Evolutionary conservation across 768 basidiomycete genomes (phyloP), one percentile per base, ranked within the genome.

Genomic region (Xerocomellus intermedius): DNA sequence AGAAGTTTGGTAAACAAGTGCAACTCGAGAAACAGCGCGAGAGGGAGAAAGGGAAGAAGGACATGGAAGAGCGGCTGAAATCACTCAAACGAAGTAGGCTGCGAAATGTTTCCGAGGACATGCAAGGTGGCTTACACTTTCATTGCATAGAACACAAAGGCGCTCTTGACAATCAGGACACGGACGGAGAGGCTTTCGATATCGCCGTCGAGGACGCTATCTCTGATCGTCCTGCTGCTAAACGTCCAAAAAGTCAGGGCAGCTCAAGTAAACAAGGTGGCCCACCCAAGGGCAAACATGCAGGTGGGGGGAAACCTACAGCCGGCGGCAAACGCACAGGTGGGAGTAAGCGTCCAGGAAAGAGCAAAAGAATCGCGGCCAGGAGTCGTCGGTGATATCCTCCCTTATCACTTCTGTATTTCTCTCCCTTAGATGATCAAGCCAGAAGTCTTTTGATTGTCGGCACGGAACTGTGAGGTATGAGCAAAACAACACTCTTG

Each of bases 1-100:
- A 98, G 79, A 98, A 98, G 78, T 97, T 92, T 66, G 96, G 96
- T 24, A 99, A 98, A 72, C 92, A 98, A 72, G 93, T 98, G 12
- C 97, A 99, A 73, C 73, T 91, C 36, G 95, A 98, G 77, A 94
- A 94, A 72, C 78, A 92, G 60, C 91, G 93, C 70, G 92, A 96
- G 76, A 78, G 96, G 42, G 88, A 94, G 71, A 81, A 77, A 66
- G 82, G 85, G 54, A 95, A 94, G 80, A 97, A 95, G 76, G 91
- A 93, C 32, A 87, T 96, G 81, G 87, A 89, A 54, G 93, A 95
- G 63, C 77, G 86, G 39, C 76, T 94, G 22, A 88, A 94, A 66
- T 84, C 85, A 8, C 82, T 98, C 59, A 97, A 98, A 75, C 81
- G 94, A 73, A 97, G 94, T 96, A 70, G 32, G 39, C 22, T 33